Percentiles rank a stretch among this genome's conserved stretches.
These are phyloP conservation scores for Microglena sp. DNA, from an alignment of 139 green algal genomes.

Conservation along the genomic window DNA sequence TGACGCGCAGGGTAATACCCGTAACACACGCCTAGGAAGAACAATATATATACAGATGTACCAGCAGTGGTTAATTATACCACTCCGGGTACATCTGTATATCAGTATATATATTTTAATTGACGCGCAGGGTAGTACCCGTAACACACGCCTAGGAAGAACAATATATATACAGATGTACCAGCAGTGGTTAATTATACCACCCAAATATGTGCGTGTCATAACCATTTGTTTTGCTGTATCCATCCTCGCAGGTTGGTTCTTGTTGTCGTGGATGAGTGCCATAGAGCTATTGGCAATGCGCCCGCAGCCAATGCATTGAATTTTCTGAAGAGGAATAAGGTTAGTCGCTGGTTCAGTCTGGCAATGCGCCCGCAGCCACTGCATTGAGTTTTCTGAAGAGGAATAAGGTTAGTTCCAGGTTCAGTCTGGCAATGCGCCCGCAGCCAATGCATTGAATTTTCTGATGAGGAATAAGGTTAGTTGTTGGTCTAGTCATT, in stretches of 20 bases:
- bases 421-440: too few species aligned
- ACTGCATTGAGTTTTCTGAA: conserved; percentile 45
- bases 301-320: conserved; percentile 24
- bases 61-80: too few species aligned
- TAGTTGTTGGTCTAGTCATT: too few species aligned
- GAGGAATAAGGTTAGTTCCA: too few species aligned
- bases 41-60: too few species aligned
- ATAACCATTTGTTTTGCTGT: neutral
- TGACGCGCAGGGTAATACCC: too few species aligned
- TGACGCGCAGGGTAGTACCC: too few species aligned
- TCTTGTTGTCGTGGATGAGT: conserved; percentile 91
- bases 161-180: neutral
- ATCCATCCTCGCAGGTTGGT: conserved; percentile 40
- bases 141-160: neutral
- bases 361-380: neutral
- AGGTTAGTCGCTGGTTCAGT: too few species aligned
- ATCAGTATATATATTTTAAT: too few species aligned
- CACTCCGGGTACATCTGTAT: too few species aligned
- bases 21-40: neutral
- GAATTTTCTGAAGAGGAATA: conserved; percentile 40
- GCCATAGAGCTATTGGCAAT: conserved; percentile 72
- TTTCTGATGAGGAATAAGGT: conserved; percentile 44
- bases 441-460: conserved; percentile 25
- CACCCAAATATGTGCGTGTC: neutral
- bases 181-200: neutral